Evolutionary conservation across 306 rosid genomes (phyloP).

Genomic region (Bauhinia variegata): DNA sequence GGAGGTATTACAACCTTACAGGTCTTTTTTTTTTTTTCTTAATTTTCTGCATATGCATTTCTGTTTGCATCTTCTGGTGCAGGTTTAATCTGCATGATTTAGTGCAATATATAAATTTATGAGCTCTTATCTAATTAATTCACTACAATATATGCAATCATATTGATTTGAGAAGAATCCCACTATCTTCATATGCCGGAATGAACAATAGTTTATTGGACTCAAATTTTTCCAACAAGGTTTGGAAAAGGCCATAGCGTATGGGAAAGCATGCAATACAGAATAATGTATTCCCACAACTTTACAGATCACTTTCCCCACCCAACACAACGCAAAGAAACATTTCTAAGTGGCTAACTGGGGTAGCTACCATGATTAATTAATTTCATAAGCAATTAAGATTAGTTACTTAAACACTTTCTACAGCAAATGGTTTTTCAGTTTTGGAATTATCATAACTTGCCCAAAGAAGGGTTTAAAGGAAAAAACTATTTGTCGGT

Average conservation of each 20-base stretch:
- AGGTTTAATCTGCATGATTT: too few relatives aligned
- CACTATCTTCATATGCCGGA: constrained; percentile 30
- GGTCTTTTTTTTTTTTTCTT: not conserved
- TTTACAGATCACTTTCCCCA: constrained; percentile 30
- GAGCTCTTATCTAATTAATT: constrained; percentile 1
- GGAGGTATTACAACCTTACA: not conserved
- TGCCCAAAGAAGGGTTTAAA: constrained; percentile 20
- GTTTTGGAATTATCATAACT: constrained; percentile 22
- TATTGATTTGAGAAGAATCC: constrained; percentile 1
- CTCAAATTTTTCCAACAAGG: constrained; percentile 27
- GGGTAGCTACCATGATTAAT: constrained; percentile 30
- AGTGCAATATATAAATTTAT: too few relatives aligned
- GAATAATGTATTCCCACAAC: constrained; percentile 30
- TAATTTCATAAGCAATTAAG: constrained; percentile 31
- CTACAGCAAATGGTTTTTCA: constrained; percentile 26
- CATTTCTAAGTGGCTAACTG: constrained; percentile 36
- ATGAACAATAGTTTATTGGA: constrained; percentile 28
- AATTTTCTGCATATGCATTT: not conserved
- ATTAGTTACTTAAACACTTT: constrained; percentile 33
- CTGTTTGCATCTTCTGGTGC: not conserved
- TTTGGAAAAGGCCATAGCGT: constrained; percentile 8
- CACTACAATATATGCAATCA: constrained; percentile 2
- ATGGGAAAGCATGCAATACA: constrained; percentile 21
- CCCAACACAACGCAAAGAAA: constrained; percentile 4
- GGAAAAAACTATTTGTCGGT: constrained; percentile 20